Base-by-base conservation (phyloP, 140 eudicot genomes). In the Stevia rebaudiana region DNA sequence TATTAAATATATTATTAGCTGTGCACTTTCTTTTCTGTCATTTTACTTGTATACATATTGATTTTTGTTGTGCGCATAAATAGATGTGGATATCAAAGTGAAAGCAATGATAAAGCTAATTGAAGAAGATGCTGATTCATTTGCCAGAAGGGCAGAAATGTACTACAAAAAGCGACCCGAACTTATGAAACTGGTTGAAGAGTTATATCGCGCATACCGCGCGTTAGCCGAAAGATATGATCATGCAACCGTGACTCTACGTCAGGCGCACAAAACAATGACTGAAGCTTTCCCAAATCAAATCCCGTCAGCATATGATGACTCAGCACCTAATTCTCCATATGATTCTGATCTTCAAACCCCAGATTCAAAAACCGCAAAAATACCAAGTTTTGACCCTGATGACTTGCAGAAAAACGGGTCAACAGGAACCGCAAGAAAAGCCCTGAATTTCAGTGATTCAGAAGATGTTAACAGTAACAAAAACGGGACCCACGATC, bases 71-170 rank as follows among this genome's bases (percentile, higher is more conserved):
- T 64, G 10, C 42, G 36, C 17, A 64, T 73, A 17, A 42, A 63
- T 67, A 92, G 98, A 85, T 72, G 86, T 88, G 89, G 98, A 92
- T 71, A 67, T 66, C 40, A 88, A 88, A 63, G 88, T 92, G 52
- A 92, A 83, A 75, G 58, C 83, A 60, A 88, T 92, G 96, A 88
- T 92, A 74, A 88, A 92, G 82, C 82, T 88, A 19, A 79, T 92
- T 11, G 96, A 92, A 71, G 98, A 81, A 71, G 96, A 92, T 50
- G 98, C 86, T 1, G 98, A 92, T 74, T 85, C 96, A 52, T 92
- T 92, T 76, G 96, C 98, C 42, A 75, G 94, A 82, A 80, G 92
- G 62, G 99, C 97, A 51, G 99, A 94, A 63, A 88, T 94, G 99
- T 94, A 94, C 73, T 88, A 85, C 58, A 91, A 87, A 86, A 84